Base-by-base conservation (phyloP, 2,329 filamentous ascomycete genomes). In the Trichoderma sp. region DNA sequence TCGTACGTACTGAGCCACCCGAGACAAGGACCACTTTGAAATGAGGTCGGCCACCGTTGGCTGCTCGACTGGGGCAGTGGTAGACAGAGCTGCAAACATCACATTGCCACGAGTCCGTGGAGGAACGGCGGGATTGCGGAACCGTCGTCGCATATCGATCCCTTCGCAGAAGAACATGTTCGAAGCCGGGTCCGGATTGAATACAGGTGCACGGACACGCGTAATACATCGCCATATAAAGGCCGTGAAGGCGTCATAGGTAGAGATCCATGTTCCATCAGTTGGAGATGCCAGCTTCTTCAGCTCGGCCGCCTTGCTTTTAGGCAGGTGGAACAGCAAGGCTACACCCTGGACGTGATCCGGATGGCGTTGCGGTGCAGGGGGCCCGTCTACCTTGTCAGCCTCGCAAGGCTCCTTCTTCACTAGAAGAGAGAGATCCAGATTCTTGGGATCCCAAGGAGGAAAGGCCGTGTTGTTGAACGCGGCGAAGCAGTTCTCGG, bases 11-110 rank as follows among this genome's bases (percentile, higher is more conserved):
- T 37, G 49, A 28, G 66, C 66, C 5, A 68, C 5, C 37, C 55
- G 46, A 18, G 59, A 64, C 26, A 68, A 18, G 1, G 66, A 49
- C 66, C 56, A 63, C 2, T 68, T 59, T 1, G 66, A 68, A 0
- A 68, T 56, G 26, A 68, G n/a, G 24, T 68, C 46, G 56, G 49
- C 66, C 18, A 55, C 32, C 1, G 66, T 68, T 34, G 59, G 66
- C 49, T 59, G 30, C 24, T 59, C 39, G 24, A 63, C 26, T 16
- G 56, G 59, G n/a, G 56, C 34, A 0, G 56, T 64, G 0, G 24
- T 32, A 21, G 66, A 63, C 1, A 64, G 28, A 30, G 66, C 66
- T 1, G 58, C 66, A n/a, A 55, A 68, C 66, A 63, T 54, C 0
- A 68, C 66, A 1, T 68, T 68, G 1, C 66, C 66, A 2, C 51